Base-by-base conservation (phyloP, 805 yeast species). In the Ogataea pilisensis region DNA sequence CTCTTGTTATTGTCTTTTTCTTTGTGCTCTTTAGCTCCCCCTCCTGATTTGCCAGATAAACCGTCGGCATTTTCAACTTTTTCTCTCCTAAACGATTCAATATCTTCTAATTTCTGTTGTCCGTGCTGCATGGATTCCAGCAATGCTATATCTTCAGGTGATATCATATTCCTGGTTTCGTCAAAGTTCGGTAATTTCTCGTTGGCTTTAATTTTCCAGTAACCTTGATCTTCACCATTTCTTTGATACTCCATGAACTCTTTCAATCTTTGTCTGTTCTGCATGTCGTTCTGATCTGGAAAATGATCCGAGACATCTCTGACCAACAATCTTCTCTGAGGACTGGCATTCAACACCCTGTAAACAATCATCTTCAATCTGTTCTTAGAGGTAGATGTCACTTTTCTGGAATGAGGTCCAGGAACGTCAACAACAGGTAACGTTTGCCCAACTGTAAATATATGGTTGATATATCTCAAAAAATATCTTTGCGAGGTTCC, bases 181-280 rank as follows among this genome's bases (percentile, higher is more conserved):
- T 85, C 93, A 55, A 83, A 89, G 31, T 69, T 75, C 1, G 95
- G 93, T 9, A 90, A 69, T 2, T 74, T 70, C 37, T 75, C 78
- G 34, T 79, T 85, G 3, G 70, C 66, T 54, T 87, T 87, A 43
- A 93, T 71, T 56, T 89, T 91, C 99, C 99, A 93, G 55, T 69
- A 85, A 0, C 97, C 96, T 52, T 89, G 96, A 61, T 90, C 97
- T 7, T 83, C 87, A 11, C 98, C 98, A 29, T 83, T 80, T 53
- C 97, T 73, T 65, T 91, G 97, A 55, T 86, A 93, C 55, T 90
- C 97, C 99, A 93, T 93, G 54, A 93, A 93, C 65, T 93, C 99
- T 62, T 93, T 93, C 42, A 93, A 72, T 46, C 96, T 73, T 65
- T 91, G 98, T 53, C 99, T 76, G 58, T 88, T 91, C 61, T 93